Evolutionary conservation across 371 early-diverging fungal species (phyloP).

Genomic region (Mortierella sp.): DNA sequence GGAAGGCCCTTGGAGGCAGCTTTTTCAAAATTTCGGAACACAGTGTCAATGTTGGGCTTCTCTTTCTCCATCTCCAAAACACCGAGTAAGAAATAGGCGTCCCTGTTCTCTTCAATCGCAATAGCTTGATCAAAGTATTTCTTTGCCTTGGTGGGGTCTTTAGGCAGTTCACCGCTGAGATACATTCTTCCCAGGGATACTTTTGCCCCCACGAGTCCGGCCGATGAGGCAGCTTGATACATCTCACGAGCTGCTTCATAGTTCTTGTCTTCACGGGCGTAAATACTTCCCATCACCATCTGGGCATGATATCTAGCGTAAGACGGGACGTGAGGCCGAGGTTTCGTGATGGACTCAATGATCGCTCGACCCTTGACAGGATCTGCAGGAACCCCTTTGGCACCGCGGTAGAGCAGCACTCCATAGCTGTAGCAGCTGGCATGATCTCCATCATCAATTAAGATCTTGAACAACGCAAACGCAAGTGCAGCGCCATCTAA

Average conservation of each 20-base stretch:
- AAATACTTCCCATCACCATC: constrained; percentile 35
- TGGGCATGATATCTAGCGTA: constrained; percentile 19
- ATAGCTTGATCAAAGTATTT: constrained; percentile 29
- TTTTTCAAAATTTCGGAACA: constrained; percentile 40
- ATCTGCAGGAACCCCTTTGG: constrained; percentile 33
- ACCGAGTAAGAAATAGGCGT: constrained; percentile 42
- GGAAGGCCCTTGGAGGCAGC: constrained; percentile 49
- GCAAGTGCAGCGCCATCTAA: constrained; percentile 41
- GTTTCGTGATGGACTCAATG: constrained; percentile 26
- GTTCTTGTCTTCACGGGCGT: constrained; percentile 45
- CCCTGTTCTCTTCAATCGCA: constrained; percentile 19
- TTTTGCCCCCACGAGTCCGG: constrained; percentile 26
- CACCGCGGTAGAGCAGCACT: constrained; percentile 42
- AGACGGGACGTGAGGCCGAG: not conserved
- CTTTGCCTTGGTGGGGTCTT: constrained; percentile 23
- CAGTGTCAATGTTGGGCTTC: constrained; percentile 15
- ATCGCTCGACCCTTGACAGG: constrained; percentile 27
- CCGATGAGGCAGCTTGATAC: constrained; percentile 25
- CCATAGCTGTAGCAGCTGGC: constrained; percentile 33
- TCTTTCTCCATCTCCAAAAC: constrained; percentile 21
- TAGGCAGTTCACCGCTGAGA: constrained; percentile 34
- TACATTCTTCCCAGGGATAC: constrained; percentile 47
- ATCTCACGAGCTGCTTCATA: constrained; percentile 29
- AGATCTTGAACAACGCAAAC: constrained; percentile 27
- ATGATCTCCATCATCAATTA: constrained; percentile 28